phyloP scores from a whole-genome alignment of 1,284 basidiomycete species.

The Acaromyces ingoldii region DNA sequence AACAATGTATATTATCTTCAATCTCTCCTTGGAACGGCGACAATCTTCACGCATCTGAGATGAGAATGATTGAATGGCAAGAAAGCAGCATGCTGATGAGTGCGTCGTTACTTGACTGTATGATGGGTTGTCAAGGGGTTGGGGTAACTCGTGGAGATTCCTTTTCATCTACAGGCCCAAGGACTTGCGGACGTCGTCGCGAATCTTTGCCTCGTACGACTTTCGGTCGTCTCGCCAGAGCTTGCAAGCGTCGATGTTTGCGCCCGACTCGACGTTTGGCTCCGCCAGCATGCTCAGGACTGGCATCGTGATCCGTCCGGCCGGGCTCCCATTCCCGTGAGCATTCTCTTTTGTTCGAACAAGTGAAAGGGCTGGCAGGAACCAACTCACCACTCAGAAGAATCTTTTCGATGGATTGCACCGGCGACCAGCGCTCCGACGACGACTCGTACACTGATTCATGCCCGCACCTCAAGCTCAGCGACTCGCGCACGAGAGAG shows the following conservation, averaged over 20 bases:
- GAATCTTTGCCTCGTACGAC: slow-evolving; percentile 45
- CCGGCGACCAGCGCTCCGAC: slow-evolving; percentile 95
- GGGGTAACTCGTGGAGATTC: no score
- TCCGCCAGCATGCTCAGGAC: slow-evolving; percentile 99
- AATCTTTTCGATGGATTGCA: slow-evolving; percentile 90
- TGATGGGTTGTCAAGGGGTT: no score
- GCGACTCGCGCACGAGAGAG: neutral
- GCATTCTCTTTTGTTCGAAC: no score
- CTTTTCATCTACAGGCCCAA: slow-evolving; percentile 40
- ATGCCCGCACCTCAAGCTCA: neutral
- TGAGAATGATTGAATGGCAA: no score
- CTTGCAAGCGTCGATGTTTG: slow-evolving; percentile 74
- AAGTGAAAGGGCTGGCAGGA: no score
- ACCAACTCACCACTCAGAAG: slow-evolving; percentile 5
- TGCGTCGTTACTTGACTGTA: no score
- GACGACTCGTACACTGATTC: slow-evolving; percentile 67
- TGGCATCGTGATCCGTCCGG: no score
- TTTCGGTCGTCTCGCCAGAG: slow-evolving; percentile 46
- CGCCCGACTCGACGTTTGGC: slow-evolving; percentile 97
- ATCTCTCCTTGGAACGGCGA: no score
- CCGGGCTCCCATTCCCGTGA: no score
- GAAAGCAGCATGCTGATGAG: no score
- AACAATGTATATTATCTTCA: no score
- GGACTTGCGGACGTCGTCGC: slow-evolving; percentile 42
- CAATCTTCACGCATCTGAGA: no score